Evolutionary conservation across 108 stramenopile genomes (phyloP).

Genomic region (Nitzschia inconspicua): DNA sequence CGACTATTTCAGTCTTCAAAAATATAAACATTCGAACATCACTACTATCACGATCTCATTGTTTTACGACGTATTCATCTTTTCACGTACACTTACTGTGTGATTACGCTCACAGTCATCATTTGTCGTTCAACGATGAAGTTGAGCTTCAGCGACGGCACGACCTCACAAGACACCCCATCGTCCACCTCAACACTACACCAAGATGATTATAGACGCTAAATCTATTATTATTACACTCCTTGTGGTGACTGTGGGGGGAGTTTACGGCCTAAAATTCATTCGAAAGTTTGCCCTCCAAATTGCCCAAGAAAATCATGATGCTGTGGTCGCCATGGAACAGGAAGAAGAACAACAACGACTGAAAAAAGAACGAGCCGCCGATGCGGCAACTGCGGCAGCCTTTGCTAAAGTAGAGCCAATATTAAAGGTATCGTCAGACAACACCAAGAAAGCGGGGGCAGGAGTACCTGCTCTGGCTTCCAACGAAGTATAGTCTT

Average conservation of each 20-base stretch:
- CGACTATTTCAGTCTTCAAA: no score
- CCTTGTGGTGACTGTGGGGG: constrained; percentile 45
- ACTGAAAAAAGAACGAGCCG: constrained; percentile 55
- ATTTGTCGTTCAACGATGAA: no score
- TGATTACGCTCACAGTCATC: no score
- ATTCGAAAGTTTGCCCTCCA: constrained; percentile 70
- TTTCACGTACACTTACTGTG: no score
- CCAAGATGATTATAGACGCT: constrained; percentile 77
- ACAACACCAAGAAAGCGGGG: background rate
- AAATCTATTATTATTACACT: constrained; percentile 60
- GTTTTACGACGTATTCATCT: no score
- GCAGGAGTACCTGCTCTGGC: no score
- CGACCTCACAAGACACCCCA: no score
- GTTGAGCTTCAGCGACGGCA: no score
- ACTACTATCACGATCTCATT: no score
- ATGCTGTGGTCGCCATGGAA: constrained; percentile 67
- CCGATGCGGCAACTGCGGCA: constrained; percentile 65
- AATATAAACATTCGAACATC: no score
- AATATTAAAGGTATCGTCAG: constrained; percentile 29
- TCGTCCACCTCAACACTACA: no score
- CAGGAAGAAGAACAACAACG: constrained; percentile 60
- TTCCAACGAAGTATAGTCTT: no score
- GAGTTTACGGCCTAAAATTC: constrained; percentile 49
- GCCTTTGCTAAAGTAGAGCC: constrained; percentile 81
- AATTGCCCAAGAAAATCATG: constrained; percentile 85